Evolutionary conservation across 2,329 filamentous ascomycete genomes (phyloP).

Genomic region (Colletotrichum sp.): DNA sequence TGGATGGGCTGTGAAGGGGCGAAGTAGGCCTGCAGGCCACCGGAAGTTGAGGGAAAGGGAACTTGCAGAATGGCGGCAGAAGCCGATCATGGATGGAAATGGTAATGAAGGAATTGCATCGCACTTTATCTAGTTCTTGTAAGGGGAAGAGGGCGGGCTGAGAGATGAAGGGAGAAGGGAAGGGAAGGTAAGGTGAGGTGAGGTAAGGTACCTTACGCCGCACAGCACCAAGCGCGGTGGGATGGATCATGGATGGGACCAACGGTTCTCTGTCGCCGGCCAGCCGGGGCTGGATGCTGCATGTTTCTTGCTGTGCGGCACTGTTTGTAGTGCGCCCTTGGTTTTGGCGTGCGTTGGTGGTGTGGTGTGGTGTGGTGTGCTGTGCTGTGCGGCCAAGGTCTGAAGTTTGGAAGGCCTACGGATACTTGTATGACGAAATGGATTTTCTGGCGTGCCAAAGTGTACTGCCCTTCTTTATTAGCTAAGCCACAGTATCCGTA

Average conservation of each 20-base stretch:
- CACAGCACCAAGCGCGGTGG: neutral
- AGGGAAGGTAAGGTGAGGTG: too few species aligned
- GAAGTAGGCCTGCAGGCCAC: neutral
- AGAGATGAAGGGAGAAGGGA: conserved; percentile 2
- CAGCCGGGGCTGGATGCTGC: neutral
- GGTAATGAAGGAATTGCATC: neutral
- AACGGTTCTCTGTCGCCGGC: neutral
- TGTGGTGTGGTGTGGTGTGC: neutral
- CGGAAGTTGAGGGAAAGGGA: neutral
- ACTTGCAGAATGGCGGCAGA: neutral
- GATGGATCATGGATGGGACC: neutral
- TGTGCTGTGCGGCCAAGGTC: neutral
- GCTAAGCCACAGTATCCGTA: neutral
- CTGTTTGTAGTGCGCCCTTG: neutral
- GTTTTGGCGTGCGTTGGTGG: neutral
- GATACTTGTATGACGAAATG: conserved; percentile 9
- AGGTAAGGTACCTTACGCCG: too few species aligned
- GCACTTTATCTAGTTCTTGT: neutral
- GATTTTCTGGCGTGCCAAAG: neutral
- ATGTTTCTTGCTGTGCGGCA: neutral
- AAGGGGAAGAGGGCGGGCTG: neutral
- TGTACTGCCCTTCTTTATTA: neutral
- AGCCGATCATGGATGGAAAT: neutral
- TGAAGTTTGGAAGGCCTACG: neutral
- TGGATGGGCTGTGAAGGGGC: neutral